A percentile compares a stretch with the other conserved stretches of the same genome.
Conservation (phyloP, 805 yeast genomes). For the Teunomyces barrocoloradensis region DNA sequence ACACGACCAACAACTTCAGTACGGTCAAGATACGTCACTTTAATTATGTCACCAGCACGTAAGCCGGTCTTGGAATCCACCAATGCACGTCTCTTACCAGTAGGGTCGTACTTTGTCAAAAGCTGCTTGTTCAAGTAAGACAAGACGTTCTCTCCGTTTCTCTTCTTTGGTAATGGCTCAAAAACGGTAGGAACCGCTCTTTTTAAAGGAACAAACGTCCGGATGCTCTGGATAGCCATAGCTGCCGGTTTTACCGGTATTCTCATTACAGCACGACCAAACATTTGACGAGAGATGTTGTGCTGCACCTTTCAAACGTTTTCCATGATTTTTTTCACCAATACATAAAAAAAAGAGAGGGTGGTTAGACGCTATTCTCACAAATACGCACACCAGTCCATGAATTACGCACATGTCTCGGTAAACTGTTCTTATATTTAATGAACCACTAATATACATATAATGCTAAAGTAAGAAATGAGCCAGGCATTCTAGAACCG, state of each 20-base stretch:
- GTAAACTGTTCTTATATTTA: not conserved
- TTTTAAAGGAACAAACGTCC: slow-evolving; percentile 17
- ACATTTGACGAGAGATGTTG: slow-evolving; percentile 6
- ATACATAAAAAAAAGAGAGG: not conserved
- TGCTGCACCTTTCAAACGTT: not conserved
- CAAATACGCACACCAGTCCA: slow-evolving; percentile 6
- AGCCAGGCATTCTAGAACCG: slow-evolving; percentile 24
- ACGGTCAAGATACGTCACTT: slow-evolving; percentile 67
- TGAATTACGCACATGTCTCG: not conserved
- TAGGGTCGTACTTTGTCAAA: slow-evolving; percentile 62
- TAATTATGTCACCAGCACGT: slow-evolving; percentile 79
- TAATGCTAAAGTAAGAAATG: not conserved
- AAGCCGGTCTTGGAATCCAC: slow-evolving; percentile 50
- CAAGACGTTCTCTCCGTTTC: slow-evolving; percentile 46
- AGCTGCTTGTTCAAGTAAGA: slow-evolving; percentile 50
- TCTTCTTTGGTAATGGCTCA: slow-evolving; percentile 49
- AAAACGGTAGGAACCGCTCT: slow-evolving; percentile 32
- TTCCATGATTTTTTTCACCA: slow-evolving; percentile 2
- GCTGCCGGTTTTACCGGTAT: slow-evolving; percentile 6
- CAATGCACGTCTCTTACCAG: slow-evolving; percentile 61
- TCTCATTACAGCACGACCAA: slow-evolving; percentile 8
- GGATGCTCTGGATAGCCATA: slow-evolving; percentile 11
- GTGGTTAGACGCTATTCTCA: slow-evolving; percentile 3
- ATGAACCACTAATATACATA: slow-evolving; percentile 2
- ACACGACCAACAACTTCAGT: slow-evolving; percentile 76